Percentiles rank a stretch among this genome's conserved stretches.
These are phyloP conservation scores for Trapa bicornis DNA, from an alignment of 345 rosid species.

Conservation along the genomic window DNA sequence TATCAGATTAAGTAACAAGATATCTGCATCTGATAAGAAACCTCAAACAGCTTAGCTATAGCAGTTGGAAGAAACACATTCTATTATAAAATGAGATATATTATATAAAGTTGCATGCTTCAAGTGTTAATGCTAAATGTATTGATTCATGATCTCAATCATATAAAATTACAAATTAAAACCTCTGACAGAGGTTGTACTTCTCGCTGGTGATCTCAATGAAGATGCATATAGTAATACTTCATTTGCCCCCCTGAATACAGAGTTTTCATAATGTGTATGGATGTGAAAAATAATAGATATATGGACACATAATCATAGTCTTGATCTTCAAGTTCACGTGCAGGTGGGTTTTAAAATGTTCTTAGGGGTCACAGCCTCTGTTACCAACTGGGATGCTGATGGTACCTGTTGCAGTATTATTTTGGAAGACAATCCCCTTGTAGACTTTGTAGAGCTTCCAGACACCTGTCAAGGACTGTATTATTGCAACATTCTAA, in stretches of 20 bases:
- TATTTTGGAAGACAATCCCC: slow-evolving; percentile 81
- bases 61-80: background rate
- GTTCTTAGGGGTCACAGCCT: slow-evolving; percentile 86
- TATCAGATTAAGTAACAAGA: background rate
- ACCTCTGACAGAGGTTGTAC: no score
- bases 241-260: background rate
- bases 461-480: slow-evolving; percentile 96
- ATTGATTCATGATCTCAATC: no score
- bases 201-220: no score
- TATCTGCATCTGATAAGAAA: background rate
- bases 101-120: background rate
- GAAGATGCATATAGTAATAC: no score
- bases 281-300: background rate
- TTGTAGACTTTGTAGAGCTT: slow-evolving; percentile 92
- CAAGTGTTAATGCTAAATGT: no score
- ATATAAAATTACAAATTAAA: no score
- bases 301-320: background rate
- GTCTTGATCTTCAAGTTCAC: background rate
- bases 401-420: slow-evolving; percentile 86
- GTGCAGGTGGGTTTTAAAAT: slow-evolving; percentile 89
- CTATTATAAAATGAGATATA: background rate
- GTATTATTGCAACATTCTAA: slow-evolving; percentile 81
- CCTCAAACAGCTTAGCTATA: background rate
- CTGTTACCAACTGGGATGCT: slow-evolving; percentile 82
- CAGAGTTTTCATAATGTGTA: background rate